These are phyloP conservation scores for Fraxinus greggii DNA, from an alignment of 305 asterid species.

Conservation along the genomic window DNA sequence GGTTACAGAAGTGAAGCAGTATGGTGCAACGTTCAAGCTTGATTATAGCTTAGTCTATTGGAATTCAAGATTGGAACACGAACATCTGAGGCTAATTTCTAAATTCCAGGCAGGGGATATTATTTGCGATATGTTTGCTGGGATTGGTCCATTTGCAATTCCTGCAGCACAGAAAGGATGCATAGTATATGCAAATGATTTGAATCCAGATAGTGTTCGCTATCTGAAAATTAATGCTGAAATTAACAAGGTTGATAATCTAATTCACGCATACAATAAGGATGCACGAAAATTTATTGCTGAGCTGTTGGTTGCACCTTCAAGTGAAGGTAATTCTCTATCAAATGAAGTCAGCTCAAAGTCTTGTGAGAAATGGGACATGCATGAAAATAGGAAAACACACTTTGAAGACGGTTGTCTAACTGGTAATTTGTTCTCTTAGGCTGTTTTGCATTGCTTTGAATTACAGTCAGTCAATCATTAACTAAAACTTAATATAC, in stretches of 20 bases:
- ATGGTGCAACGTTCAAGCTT: conserved; percentile 85
- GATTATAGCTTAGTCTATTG: conserved; percentile 92
- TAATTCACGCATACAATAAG: conserved; percentile 68
- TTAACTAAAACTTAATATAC: conserved; percentile 21
- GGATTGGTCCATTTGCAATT: conserved; percentile 91
- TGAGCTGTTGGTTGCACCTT: conserved; percentile 56
- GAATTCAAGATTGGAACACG: conserved; percentile 96
- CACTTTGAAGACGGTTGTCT: conserved; percentile 34
- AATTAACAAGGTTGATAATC: conserved; percentile 67
- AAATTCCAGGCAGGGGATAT: conserved; percentile 67
- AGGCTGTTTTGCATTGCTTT: conserved; percentile 8
- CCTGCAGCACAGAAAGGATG: conserved; percentile 98
- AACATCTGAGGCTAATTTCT: conserved; percentile 73
- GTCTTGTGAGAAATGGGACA: conserved; percentile 35
- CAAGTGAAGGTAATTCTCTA: conserved; percentile 43
- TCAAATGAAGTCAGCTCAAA: conserved; percentile 28
- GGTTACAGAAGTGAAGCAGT: conserved; percentile 91
- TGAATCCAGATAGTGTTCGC: conserved; percentile 78
- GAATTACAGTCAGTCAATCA: conserved; percentile 18
- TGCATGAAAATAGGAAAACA: conserved; percentile 26
- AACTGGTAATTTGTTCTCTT: conserved; percentile 35
- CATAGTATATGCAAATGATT: conserved; percentile 79
- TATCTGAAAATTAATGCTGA: conserved; percentile 81
- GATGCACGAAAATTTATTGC: conserved; percentile 74
- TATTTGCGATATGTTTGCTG: conserved; percentile 92